Conservation (phyloP, 495 filamentous ascomycete species). For the Talaromyces thailandensis region DNA sequence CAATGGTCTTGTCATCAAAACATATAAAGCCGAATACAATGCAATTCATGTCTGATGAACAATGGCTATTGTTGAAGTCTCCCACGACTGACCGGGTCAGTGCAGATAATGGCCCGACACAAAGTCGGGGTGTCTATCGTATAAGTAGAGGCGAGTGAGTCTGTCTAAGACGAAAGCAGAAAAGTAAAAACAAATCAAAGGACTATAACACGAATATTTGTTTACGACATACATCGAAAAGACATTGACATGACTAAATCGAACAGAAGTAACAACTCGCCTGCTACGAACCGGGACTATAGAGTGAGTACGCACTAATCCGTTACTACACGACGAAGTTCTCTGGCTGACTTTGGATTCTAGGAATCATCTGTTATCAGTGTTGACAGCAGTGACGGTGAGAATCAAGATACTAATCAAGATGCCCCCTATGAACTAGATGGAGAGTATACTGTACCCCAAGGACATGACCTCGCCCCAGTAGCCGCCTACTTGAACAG, state of each 20-base stretch:
- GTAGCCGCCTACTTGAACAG: not conserved
- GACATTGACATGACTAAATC: not conserved
- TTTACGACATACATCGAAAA: not conserved
- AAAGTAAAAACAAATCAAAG: not conserved
- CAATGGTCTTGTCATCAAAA: not conserved
- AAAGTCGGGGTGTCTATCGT: not conserved
- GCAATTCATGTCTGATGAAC: not conserved
- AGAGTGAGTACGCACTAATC: not conserved
- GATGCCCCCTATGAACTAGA: not conserved
- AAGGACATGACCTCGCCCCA: not conserved
- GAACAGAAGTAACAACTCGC: not conserved
- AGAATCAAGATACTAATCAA: not conserved
- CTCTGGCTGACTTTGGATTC: not conserved
- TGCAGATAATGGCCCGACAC: not conserved
- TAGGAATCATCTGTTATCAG: not conserved
- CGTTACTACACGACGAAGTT: not conserved
- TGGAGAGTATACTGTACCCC: not conserved
- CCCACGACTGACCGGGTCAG: not conserved
- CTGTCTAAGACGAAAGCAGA: not conserved
- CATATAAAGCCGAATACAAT: not conserved
- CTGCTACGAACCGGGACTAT: not conserved
- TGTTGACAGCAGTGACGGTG: not conserved
- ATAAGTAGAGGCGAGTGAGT: not conserved
- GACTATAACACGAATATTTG: not conserved
- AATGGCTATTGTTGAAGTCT: not conserved